These are phyloP conservation scores for Neoscytalidium dimidiatum DNA, from an alignment of 2,329 filamentous ascomycete genomes.

Conservation along the genomic window DNA sequence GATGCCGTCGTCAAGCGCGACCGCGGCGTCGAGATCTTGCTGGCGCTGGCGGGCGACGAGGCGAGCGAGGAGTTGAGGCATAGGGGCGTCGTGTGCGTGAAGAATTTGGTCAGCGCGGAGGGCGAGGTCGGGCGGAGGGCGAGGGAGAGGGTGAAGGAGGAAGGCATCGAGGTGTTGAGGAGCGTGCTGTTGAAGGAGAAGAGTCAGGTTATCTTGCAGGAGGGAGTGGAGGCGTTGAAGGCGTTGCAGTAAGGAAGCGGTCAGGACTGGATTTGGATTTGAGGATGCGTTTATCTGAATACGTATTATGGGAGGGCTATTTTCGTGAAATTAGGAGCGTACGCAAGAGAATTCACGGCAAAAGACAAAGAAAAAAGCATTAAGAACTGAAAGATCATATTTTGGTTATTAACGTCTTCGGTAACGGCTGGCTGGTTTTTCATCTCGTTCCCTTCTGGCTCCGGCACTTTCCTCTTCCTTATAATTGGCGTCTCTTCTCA, in stretches of 20 bases:
- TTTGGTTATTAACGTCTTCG: background rate
- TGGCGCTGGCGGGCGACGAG: conserved; percentile 75
- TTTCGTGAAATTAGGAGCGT: background rate
- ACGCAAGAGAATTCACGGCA: background rate
- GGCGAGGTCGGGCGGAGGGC: conserved; percentile 61
- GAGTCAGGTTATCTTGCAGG: conserved; percentile 68
- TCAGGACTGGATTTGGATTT: background rate
- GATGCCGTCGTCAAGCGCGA: conserved; percentile 69
- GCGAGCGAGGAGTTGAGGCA: conserved; percentile 68
- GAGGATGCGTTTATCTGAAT: background rate
- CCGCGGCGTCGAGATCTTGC: conserved; percentile 72
- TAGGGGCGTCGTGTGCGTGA: conserved; percentile 73
- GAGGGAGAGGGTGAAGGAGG: conserved; percentile 49
- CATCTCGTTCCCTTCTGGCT: background rate
- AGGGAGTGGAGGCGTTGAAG: conserved; percentile 74
- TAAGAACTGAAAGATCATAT: background rate
- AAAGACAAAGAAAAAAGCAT: background rate
- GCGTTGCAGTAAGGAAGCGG: conserved; percentile 52
- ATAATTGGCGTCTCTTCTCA: too few relatives aligned
- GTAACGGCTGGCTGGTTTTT: background rate
- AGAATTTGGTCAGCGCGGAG: conserved; percentile 70
- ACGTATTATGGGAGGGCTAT: background rate
- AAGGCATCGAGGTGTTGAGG: conserved; percentile 69
- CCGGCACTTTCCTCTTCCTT: background rate
- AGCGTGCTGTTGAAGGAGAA: conserved; percentile 69